Conservation (phyloP, 2,329 filamentous ascomycete species). For the Fusarium odoratissimum region DNA sequence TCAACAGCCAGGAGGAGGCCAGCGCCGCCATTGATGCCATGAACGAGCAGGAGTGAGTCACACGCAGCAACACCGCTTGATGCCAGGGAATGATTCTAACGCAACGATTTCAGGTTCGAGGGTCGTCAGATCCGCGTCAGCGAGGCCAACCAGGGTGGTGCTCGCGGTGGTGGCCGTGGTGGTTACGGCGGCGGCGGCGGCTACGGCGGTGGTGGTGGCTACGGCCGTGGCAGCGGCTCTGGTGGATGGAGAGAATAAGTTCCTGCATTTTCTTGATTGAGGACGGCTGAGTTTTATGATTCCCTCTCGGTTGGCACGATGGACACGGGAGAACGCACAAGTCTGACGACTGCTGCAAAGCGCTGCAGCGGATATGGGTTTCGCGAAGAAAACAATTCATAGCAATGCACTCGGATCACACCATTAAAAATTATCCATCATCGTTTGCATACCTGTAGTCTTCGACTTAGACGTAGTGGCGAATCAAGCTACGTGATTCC, state of each 20-base stretch:
- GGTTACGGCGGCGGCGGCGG: slow-evolving; percentile 3
- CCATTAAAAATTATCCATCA: background rate
- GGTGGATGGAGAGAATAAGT: background rate
- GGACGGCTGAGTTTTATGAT: background rate
- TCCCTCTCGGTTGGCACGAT: background rate
- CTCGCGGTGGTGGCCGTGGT: background rate
- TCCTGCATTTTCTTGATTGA: background rate
- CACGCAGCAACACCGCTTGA: background rate
- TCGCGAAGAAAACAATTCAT: background rate
- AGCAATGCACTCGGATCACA: background rate
- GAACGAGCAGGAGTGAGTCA: slow-evolving; percentile 4
- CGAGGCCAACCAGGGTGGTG: background rate
- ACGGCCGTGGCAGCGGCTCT: background rate
- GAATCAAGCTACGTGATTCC: background rate
- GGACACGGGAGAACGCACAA: slow-evolving; percentile 1
- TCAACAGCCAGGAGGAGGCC: background rate
- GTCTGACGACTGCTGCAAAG: background rate
- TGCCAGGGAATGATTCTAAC: background rate
- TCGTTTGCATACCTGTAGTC: background rate
- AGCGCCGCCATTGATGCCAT: background rate
- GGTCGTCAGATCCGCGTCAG: background rate
- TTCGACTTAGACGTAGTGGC: background rate
- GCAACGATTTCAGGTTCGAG: background rate
- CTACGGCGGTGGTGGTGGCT: background rate
- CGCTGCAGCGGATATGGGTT: background rate